These are phyloP conservation scores for Boletus insuetus DNA, from an alignment of 768 basidiomycete species.

Conservation along the genomic window DNA sequence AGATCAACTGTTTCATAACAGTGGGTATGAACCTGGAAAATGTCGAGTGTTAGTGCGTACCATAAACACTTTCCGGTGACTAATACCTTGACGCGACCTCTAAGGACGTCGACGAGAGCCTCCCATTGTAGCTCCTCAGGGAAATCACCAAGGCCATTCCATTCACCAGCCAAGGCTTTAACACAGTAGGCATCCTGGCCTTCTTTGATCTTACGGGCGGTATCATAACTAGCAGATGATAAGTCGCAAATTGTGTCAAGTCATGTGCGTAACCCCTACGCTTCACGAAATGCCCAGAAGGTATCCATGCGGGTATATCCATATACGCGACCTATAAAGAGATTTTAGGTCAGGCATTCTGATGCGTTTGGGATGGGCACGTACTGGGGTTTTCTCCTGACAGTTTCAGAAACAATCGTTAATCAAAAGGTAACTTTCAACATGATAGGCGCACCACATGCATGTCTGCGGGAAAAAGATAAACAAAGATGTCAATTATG, in stretches of 20 bases:
- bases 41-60: neutral
- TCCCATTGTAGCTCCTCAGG: slow-evolving; percentile 77
- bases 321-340: slow-evolving; percentile 26
- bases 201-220: slow-evolving; percentile 51
- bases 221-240: slow-evolving; percentile 40
- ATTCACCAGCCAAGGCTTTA: slow-evolving; percentile 40
- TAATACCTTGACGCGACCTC: slow-evolving; percentile 76
- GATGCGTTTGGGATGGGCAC: neutral
- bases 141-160: slow-evolving; percentile 46
- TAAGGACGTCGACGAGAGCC: slow-evolving; percentile 74
- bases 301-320: slow-evolving; percentile 44
- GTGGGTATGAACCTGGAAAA: slow-evolving; percentile 35
- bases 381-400: slow-evolving; percentile 50
- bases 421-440: neutral
- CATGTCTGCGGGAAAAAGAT: slow-evolving; percentile 42
- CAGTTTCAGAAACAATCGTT: neutral
- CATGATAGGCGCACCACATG: slow-evolving; percentile 44
- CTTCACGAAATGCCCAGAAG: slow-evolving; percentile 52
- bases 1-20: slow-evolving; percentile 63
- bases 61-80: neutral
- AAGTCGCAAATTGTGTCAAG: slow-evolving; percentile 1
- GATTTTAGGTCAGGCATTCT: neutral
- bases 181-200: slow-evolving; percentile 54
- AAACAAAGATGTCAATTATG: neutral
- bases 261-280: slow-evolving; percentile 27